Evolutionary conservation across 345 rosid species (phyloP).

Genomic region (Brassica cretica): DNA sequence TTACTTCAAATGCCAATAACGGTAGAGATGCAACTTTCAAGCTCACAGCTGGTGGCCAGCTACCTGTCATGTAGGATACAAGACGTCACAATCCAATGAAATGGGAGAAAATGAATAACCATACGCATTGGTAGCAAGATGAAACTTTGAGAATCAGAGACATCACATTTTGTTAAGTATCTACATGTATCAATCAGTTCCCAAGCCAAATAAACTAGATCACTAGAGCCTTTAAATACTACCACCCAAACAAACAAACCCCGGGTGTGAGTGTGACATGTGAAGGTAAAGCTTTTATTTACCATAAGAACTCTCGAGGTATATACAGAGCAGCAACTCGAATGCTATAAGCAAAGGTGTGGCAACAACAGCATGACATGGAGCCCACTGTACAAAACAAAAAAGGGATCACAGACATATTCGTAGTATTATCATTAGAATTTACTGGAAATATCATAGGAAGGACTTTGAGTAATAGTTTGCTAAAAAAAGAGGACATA

Average conservation of each 20-base stretch:
- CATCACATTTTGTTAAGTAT: not conserved
- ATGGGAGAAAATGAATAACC: conserved; percentile 1
- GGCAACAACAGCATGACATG: conserved; percentile 97
- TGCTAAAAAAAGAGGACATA: conserved; percentile 34
- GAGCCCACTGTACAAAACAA: conserved; percentile 85
- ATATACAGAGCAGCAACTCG: conserved; percentile 94
- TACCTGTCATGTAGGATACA: conserved; percentile 27
- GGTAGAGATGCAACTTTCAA: conserved; percentile 94
- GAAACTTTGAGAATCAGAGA: not conserved
- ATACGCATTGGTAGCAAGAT: not conserved
- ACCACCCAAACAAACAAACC: not conserved
- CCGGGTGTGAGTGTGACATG: not conserved
- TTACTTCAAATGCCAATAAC: conserved; percentile 68
- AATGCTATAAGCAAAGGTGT: conserved; percentile 93
- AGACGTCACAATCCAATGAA: conserved; percentile 13
- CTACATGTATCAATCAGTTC: not conserved
- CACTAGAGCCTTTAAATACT: not conserved
- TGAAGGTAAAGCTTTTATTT: conserved; percentile 25
- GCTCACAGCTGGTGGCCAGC: conserved; percentile 64
- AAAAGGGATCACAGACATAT: conserved; percentile 11
- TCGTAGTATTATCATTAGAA: not conserved
- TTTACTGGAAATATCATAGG: not conserved
- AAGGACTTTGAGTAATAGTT: not conserved
- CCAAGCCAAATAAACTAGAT: conserved; percentile 6
- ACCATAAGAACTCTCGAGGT: conserved; percentile 87